Base-by-base conservation (phyloP, 495 filamentous ascomycete genomes). In the Hyaloscypha bicolor region DNA sequence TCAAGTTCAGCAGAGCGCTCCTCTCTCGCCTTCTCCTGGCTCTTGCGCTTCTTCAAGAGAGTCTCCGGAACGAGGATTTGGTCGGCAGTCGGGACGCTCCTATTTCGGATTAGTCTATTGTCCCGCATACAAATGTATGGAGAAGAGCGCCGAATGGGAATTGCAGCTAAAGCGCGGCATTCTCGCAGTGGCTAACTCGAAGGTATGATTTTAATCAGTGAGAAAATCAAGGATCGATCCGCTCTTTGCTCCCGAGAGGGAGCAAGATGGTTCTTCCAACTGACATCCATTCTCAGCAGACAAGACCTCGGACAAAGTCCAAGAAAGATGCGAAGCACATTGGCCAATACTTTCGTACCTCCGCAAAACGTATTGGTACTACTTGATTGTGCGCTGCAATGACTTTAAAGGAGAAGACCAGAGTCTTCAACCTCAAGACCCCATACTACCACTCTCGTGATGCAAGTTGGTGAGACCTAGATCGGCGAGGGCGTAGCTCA, bases 21-120 rank as follows among this genome's bases (percentile, higher is more conserved):
- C 81, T 94, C 94, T 77, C 93, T 90, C 76, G 93, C 91, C 88
- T 97, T 96, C 88, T 99, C 95, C 85, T 97, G 94, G 80, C 87
- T 90, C 93, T 98, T 99, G 87, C 95, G 93, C 91, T 99, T 99
- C 91, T 97, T 99, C 76, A 97, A 90, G 77, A 97, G 91, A 73
- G 94, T 97, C 89, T 97, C 94, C 65, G 94, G 94, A 77, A 97
- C 93, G 74, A 97, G 89, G 79, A 97, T 88, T 79, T 97, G 90
- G 80, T 97, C 91, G 81, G 90, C 76, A 78, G 93, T 94, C 55
- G 94, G 91, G 74, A 94, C 90, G 81, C 81, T 79, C 76, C 67
- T 76, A 71, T 72, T 69, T 72, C 64, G 81, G 67, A 81, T 84
- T 79, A 84, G 88, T 92, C 86, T 88, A 84, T 84, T 90, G 69